Evolutionary conservation across 2,329 filamentous ascomycete genomes (phyloP).

Genomic region (Cladophialophora psammophila): DNA sequence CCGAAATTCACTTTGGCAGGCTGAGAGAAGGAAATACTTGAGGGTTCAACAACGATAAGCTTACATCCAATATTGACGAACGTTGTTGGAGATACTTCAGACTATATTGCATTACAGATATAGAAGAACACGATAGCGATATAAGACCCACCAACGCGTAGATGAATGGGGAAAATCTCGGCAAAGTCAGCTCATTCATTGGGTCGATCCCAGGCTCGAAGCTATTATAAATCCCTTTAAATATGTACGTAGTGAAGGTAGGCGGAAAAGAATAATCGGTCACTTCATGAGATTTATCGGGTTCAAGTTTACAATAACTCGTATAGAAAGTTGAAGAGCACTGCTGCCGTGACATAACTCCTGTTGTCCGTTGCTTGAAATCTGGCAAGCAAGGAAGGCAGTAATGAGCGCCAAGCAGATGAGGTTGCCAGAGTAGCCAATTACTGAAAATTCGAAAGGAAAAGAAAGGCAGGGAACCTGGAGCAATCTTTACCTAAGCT

Average conservation of each 20-base stretch:
- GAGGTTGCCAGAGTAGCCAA: background rate
- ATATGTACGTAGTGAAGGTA: constrained; percentile 31
- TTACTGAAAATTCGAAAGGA: background rate
- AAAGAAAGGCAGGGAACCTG: too few relatives aligned
- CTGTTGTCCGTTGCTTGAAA: background rate
- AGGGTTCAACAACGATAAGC: background rate
- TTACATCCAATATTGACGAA: background rate
- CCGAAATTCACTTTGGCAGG: background rate
- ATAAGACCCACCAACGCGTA: constrained; percentile 18
- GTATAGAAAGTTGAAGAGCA: background rate
- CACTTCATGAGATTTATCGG: background rate
- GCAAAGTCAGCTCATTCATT: constrained; percentile 42
- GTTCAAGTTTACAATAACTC: background rate
- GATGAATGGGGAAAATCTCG: constrained; percentile 39
- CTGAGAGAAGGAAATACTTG: background rate
- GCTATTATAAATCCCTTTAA: constrained; percentile 32
- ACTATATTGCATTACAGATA: background rate
- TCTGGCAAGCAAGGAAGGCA: background rate
- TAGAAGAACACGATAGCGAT: background rate
- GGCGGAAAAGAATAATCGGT: constrained; percentile 15
- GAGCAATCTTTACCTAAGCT: background rate
- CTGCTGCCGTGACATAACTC: background rate
- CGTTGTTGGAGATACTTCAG: background rate
- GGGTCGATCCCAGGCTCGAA: background rate
- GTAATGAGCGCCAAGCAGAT: background rate